Base-by-base conservation (phyloP, 2,329 filamentous ascomycete species). In the Sarocladium oryzae region DNA sequence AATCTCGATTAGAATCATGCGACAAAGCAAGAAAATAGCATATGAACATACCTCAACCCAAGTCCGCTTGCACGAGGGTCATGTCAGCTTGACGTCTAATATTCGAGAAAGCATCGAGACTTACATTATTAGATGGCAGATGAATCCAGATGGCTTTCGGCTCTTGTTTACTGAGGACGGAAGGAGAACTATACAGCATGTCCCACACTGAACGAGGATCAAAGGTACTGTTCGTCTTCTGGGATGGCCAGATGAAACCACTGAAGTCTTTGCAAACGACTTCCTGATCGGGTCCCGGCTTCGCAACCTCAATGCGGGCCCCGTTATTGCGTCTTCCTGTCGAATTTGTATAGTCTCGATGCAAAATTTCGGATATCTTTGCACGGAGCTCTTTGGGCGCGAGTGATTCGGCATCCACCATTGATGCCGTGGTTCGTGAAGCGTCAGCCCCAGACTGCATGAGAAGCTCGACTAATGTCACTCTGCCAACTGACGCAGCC, bases 111-210 rank as follows among this genome's bases (percentile, higher is more conserved):
- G 5, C 8, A 9, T 4, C 9, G 8, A n/a, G 15, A 28, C 43
- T 48, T 21, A 48, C 43, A 21, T 48, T 48, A 33, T 33, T 48
- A 20, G 43, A 48, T 18, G 43, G 43, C 11, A 48, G 43, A 16
- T 48, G 43, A 18, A 48, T 48, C 43, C 43, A 48, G 28, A 48
- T 48, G 8, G 26, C 16, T n/a, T 33, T 30, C 8, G 26, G n/a
- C 3, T 32, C 9, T 20, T 10, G 5, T 5, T 30, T 32, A 6
- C 13, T 48, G 2, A 48, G 16, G n/a, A 32, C 4, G 3, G 43
- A 26, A 4, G 15, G 5, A 8, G 43, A 26, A 20, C 43, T 24
- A 20, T 48, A 48, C 5, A 48, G 26, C 43, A 48, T 32, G 9
- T 48, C 43, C 43, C 43, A 48, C 9, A 48, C 33, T 5, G 26